Base-by-base conservation (phyloP, 164 flowering plant species). In the Vitis amurensis region DNA sequence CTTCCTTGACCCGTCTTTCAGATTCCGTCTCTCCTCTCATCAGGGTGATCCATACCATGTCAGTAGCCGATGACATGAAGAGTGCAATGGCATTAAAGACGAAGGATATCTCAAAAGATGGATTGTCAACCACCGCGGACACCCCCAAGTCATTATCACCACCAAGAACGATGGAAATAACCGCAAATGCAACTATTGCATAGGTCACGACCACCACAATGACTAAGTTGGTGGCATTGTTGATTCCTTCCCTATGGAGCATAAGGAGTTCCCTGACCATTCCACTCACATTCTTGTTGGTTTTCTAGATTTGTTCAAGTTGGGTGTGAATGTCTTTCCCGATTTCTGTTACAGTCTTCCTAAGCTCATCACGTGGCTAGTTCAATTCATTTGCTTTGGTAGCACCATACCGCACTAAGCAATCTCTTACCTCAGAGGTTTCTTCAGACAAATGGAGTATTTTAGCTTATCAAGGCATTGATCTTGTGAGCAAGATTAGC, bases 131-230 rank as follows among this genome's bases (percentile, higher is more conserved):
- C 76, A 71, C 66, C 67, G 81, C 85, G 10, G 96, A 92, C 78
- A 57, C 73, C 27, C 92, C 93, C 27, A 8, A 14, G 7, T 79
- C 64, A 12, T 76, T 57, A 48, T 84, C 85, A 1, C 91, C 91
- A 3, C 96, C 93, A n/a, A 92, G 95, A 50, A 90, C 85, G 4
- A 89, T 86, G 76, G 89, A 91, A 55, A 91, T 81, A 14, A 93
- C 88, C 1, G 91, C 90, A 73, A 89, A 91, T 49, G 93, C 93
- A 37, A 91, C 96, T 15, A 93, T 87, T 1, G 92, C 92, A 69
- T 89, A 87, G 19, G 89, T 83, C 48, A 86, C 93, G n/a, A 93
- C 96, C 12, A 91, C 96, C 55, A 91, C 87, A 8, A 93, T 91
- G 27, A 89, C 91, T 4, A 92, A 89, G 77, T 91, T 89, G 69